phyloP scores from a whole-genome alignment of 805 yeast genomes.

The Candida alai region DNA sequence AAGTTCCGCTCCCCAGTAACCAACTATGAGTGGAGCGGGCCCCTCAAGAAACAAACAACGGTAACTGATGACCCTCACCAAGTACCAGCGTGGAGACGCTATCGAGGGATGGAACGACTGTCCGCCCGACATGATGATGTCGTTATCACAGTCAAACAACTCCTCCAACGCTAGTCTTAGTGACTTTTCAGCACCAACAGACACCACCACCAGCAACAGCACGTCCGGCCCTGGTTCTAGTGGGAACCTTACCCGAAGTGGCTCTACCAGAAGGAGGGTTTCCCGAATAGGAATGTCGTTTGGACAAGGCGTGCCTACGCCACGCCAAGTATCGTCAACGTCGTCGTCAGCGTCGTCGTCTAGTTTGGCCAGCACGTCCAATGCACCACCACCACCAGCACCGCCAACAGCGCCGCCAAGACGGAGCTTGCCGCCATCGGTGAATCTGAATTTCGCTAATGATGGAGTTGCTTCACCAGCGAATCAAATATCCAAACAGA shows the following conservation, averaged over 20 bases:
- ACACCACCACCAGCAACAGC: no score
- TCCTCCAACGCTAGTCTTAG: background rate
- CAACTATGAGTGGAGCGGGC: no score
- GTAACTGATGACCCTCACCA: conserved; percentile 26
- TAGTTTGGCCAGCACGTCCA: no score
- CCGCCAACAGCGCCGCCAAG: conserved; percentile 2
- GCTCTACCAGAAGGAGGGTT: conserved; percentile 11
- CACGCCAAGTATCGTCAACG: no score
- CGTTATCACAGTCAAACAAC: conserved; percentile 4
- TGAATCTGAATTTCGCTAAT: no score
- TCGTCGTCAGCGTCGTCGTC: no score
- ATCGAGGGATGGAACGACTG: conserved; percentile 64
- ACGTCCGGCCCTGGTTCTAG: no score
- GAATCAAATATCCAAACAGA: background rate
- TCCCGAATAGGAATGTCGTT: conserved; percentile 10
- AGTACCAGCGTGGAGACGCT: conserved; percentile 34
- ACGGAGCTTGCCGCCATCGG: no score
- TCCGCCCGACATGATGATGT: conserved; percentile 32
- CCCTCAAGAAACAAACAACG: background rate
- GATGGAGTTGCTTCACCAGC: background rate
- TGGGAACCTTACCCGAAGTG: conserved; percentile 6
- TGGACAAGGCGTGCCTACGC: no score
- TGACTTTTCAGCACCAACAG: no score
- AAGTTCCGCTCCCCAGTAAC: no score
- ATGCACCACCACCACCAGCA: background rate